phyloP scores from a whole-genome alignment of 345 rosid species.

The Laguncularia racemosa region DNA sequence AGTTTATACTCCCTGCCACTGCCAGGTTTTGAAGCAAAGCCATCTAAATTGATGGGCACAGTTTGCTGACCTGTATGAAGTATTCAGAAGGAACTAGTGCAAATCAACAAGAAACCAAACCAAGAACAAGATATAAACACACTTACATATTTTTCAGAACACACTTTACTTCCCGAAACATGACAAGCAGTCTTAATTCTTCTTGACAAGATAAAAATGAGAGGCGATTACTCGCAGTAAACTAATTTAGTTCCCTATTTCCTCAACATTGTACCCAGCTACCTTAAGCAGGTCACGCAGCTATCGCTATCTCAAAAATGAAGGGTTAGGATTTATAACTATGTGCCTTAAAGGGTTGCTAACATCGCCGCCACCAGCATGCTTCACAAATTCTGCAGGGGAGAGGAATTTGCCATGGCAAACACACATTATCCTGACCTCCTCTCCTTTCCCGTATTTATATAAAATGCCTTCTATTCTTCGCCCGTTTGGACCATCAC shows the following conservation, averaged over 20 bases:
- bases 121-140: too few relatives aligned
- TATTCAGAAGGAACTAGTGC: too few relatives aligned
- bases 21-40: too few relatives aligned
- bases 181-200: too few relatives aligned
- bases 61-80: too few relatives aligned
- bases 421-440: conserved; percentile 45
- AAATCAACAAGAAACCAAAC: too few relatives aligned
- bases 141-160: too few relatives aligned
- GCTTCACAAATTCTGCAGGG: conserved; percentile 44
- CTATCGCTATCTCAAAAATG: conserved; percentile 14
- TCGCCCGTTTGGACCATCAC: conserved; percentile 40
- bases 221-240: too few relatives aligned
- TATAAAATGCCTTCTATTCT: conserved; percentile 45
- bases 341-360: conserved; percentile 42
- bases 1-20: too few relatives aligned
- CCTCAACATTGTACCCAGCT: conserved; percentile 2
- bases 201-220: too few relatives aligned
- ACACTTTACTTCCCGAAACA: too few relatives aligned
- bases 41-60: too few relatives aligned
- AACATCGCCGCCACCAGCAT: conserved; percentile 37
- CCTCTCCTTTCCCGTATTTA: conserved; percentile 45
- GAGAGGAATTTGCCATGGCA: conserved; percentile 46
- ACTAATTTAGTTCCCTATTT: background rate
- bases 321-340: conserved; percentile 29
- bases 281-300: conserved; percentile 1